These are phyloP conservation scores for Penicillium atrosanguineum DNA, from an alignment of 495 filamentous ascomycete species.

Conservation along the genomic window DNA sequence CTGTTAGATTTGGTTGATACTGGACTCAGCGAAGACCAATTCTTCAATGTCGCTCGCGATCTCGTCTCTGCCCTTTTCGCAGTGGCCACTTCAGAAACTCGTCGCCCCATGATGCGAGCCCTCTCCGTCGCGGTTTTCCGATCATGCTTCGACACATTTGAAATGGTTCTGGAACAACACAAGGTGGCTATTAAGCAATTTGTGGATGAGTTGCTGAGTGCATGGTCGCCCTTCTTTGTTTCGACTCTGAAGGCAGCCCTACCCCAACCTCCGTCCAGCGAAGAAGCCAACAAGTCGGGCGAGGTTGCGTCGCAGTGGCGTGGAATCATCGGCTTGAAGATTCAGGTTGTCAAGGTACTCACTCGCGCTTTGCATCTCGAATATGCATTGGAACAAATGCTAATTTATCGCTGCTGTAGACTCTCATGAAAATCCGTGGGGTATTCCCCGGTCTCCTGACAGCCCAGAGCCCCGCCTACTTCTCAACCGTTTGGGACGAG, in stretches of 20 bases:
- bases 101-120: constrained; percentile 72
- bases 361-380: neutral
- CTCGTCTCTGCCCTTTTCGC: constrained; percentile 80
- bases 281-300: constrained; percentile 51
- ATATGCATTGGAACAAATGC: neutral
- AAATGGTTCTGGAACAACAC: constrained; percentile 92
- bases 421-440: constrained; percentile 81
- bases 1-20: constrained; percentile 91
- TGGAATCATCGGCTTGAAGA: constrained; percentile 78
- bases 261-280: constrained; percentile 58
- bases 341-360: constrained; percentile 77
- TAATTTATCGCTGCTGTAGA: constrained; percentile 43
- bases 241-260: constrained; percentile 68
- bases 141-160: constrained; percentile 87
- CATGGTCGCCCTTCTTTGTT: constrained; percentile 86
- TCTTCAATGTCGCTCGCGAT: constrained; percentile 81
- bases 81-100: constrained; percentile 70
- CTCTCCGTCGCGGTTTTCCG: constrained; percentile 86
- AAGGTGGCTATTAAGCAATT: constrained; percentile 80
- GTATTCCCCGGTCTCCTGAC: constrained; percentile 81
- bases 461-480: constrained; percentile 73
- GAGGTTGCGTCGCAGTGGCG: constrained; percentile 59
- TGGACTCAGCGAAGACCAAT: constrained; percentile 87
- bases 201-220: constrained; percentile 75
- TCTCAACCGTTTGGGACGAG: constrained; percentile 84